A percentile compares a stretch with the other conserved stretches of the same genome.
These are phyloP conservation scores for Naganishia onofrii DNA, from an alignment of 768 basidiomycete species.

Conservation along the genomic window DNA sequence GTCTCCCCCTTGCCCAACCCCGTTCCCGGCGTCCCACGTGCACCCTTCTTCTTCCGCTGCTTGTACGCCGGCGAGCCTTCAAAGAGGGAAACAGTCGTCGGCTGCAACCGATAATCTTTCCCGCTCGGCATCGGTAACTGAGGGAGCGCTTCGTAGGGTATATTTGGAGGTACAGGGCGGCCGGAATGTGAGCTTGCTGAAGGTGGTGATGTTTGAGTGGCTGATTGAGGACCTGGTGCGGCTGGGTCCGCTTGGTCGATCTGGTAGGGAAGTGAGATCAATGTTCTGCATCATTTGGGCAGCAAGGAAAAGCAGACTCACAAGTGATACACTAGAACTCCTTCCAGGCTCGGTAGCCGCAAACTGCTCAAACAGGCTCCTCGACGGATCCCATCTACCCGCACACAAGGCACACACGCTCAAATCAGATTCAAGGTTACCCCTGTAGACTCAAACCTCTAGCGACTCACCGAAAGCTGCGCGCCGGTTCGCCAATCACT, in stretches of 20 bases:
- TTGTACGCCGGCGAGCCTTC: slow-evolving; percentile 86
- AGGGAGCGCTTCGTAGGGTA: slow-evolving; percentile 11
- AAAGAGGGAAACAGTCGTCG: slow-evolving; percentile 71
- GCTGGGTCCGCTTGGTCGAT: neutral
- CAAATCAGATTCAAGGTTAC: neutral
- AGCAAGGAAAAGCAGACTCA: neutral
- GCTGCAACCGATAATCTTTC: slow-evolving; percentile 43
- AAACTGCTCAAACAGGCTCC: slow-evolving; percentile 86
- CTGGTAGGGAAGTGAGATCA: no score
- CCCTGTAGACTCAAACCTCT: no score
- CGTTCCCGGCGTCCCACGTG: slow-evolving; percentile 44
- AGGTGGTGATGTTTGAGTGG: neutral
- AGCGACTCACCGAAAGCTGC: slow-evolving; percentile 63
- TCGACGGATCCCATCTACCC: slow-evolving; percentile 69
- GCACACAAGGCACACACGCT: neutral
- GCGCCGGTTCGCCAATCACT: slow-evolving; percentile 73
- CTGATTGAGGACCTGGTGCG: neutral
- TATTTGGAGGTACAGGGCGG: no score
- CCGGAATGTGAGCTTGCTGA: neutral
- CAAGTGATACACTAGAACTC: neutral
- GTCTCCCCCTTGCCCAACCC: no score
- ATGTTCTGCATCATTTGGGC: neutral
- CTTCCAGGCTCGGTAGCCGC: slow-evolving; percentile 46
- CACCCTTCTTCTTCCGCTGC: slow-evolving; percentile 73
- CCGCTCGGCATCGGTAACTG: slow-evolving; percentile 26